These are phyloP conservation scores for Vanderwaltozyma tropicalis DNA, from an alignment of 805 yeast species.

Conservation along the genomic window DNA sequence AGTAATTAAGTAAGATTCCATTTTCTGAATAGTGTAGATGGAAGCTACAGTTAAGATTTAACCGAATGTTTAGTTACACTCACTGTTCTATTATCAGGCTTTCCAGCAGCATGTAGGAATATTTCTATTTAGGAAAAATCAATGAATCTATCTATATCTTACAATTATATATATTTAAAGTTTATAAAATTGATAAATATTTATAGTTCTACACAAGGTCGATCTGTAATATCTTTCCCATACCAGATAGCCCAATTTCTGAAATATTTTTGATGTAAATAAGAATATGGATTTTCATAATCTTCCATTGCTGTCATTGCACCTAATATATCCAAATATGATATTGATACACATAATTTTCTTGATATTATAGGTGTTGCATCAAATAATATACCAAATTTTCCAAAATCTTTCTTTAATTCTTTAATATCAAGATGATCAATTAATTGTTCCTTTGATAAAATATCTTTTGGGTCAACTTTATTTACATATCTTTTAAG, in stretches of 20 bases:
- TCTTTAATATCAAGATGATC: constrained; percentile 37
- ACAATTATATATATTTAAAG: not conserved
- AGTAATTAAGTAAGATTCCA: too few species aligned
- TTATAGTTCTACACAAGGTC: constrained; percentile 32
- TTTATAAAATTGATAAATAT: not conserved
- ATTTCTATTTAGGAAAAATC: not conserved
- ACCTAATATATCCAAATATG: constrained; percentile 45
- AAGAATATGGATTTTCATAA: constrained; percentile 29
- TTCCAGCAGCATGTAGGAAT: too few species aligned
- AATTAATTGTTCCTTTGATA: constrained; percentile 24
- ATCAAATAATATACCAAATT: constrained; percentile 52
- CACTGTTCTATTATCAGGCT: too few species aligned
- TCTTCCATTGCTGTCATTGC: constrained; percentile 50
- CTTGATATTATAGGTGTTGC: constrained; percentile 57
- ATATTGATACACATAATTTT: constrained; percentile 50
- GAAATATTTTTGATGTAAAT: constrained; percentile 35
- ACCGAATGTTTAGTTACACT: too few species aligned
- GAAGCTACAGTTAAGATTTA: too few species aligned
- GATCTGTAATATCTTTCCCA: constrained; percentile 57
- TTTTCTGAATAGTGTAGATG: too few species aligned
- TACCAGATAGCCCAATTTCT: constrained; percentile 55
- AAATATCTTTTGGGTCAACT: constrained; percentile 9
- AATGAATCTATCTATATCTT: not conserved
- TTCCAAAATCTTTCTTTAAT: constrained; percentile 39
- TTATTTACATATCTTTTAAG: constrained; percentile 9